Conservation (phyloP, 78 protist genomes). For the Pirum gemmata region DNA sequence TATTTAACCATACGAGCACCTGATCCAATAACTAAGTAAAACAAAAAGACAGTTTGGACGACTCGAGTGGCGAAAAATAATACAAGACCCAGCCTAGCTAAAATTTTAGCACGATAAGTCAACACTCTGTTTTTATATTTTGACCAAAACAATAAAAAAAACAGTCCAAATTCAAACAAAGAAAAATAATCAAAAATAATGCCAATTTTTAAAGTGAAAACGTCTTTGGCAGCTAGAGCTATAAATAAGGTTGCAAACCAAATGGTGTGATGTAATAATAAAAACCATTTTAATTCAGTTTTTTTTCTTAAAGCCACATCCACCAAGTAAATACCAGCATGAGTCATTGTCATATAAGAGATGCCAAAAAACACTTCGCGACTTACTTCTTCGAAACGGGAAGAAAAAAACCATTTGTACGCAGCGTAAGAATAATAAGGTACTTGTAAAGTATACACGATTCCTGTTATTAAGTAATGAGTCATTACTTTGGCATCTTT, state of each 20-base stretch:
- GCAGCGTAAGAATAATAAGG: background rate
- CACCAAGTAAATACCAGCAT: background rate
- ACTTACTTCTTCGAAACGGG: background rate
- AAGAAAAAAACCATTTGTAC: background rate
- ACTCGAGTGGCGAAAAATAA: background rate
- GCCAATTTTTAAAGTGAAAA: background rate
- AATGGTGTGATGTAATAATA: background rate
- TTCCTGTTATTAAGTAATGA: background rate
- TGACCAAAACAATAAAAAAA: background rate
- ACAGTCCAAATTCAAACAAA: background rate
- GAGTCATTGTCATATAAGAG: background rate
- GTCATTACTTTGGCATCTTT: background rate
- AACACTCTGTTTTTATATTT: background rate
- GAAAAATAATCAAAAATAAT: background rate
- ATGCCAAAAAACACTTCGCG: background rate
- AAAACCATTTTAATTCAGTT: background rate
- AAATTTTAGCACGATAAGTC: background rate
- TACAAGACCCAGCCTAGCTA: background rate
- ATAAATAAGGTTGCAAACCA: background rate
- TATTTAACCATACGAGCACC: background rate
- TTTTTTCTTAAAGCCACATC: background rate
- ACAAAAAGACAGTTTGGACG: background rate
- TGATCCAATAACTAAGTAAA: background rate
- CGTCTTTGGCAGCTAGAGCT: background rate
- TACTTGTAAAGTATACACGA: background rate